A percentile compares a stretch with the other conserved stretches of the same genome.
These are phyloP conservation scores for Rhododendron ovatum DNA, from an alignment of 148 eudicot species.

Conservation along the genomic window DNA sequence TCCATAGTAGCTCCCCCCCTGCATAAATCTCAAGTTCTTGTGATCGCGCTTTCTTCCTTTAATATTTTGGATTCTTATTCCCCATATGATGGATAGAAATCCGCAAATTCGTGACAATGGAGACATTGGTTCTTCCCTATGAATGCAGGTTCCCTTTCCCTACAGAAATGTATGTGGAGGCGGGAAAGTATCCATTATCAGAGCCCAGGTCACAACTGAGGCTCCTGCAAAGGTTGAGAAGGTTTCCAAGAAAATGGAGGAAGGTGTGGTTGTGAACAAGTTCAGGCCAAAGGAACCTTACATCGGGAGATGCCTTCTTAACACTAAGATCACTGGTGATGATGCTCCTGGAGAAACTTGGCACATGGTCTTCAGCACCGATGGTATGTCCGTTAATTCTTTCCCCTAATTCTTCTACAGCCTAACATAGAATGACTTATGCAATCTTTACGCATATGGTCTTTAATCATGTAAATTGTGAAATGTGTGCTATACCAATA, in stretches of 20 bases:
- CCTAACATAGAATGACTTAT: background rate
- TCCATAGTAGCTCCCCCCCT: no score
- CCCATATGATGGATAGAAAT: background rate
- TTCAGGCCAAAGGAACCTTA: slow-evolving; percentile 90
- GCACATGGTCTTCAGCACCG: slow-evolving; percentile 97
- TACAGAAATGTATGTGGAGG: slow-evolving; percentile 55
- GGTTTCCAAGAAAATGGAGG: slow-evolving; percentile 79
- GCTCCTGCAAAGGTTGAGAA: slow-evolving; percentile 76
- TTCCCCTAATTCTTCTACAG: background rate
- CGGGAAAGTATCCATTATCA: slow-evolving; percentile 46
- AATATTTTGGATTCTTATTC: background rate
- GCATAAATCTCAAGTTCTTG: background rate
- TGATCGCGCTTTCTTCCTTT: background rate
- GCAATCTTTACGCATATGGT: background rate
- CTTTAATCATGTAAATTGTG: background rate
- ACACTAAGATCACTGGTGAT: slow-evolving; percentile 92
- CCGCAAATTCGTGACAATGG: background rate
- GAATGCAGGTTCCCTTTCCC: slow-evolving; percentile 43
- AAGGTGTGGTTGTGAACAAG: slow-evolving; percentile 80
- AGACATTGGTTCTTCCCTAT: background rate
- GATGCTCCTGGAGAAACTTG: slow-evolving; percentile 99
- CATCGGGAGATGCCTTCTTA: slow-evolving; percentile 73
- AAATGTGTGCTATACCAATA: background rate
- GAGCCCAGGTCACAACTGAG: slow-evolving; percentile 80
- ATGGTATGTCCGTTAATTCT: slow-evolving; percentile 36